Conservation (phyloP, 2,329 filamentous ascomycete genomes). For the Aspergillus sp. region DNA sequence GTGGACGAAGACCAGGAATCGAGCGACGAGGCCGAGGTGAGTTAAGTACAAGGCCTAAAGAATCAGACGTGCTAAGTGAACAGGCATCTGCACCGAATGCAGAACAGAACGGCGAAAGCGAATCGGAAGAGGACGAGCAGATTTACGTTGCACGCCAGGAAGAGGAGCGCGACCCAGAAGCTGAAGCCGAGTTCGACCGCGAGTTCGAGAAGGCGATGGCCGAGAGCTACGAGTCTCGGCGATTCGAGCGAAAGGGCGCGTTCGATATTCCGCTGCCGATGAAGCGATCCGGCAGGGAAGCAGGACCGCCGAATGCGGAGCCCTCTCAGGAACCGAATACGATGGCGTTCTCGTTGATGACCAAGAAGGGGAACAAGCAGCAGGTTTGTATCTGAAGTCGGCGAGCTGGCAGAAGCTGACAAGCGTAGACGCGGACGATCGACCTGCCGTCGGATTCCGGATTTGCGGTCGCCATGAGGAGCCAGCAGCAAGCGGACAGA, state of each 20-base stretch:
- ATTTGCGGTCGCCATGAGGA: constrained; percentile 93
- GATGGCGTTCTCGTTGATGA: constrained; percentile 96
- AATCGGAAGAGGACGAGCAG: constrained; percentile 72
- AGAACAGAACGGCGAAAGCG: constrained; percentile 38
- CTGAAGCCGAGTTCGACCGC: constrained; percentile 93
- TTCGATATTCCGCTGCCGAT: constrained; percentile 98
- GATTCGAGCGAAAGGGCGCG: constrained; percentile 86
- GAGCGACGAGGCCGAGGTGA: constrained; percentile 40
- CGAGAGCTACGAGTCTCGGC: constrained; percentile 88
- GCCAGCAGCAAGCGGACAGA: constrained; percentile 84
- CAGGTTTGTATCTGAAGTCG: constrained; percentile 52
- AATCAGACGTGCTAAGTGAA: no score
- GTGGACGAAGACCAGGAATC: constrained; percentile 46
- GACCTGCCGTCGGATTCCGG: constrained; percentile 78
- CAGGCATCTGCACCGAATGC: constrained; percentile 37
- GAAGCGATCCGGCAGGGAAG: constrained; percentile 57
- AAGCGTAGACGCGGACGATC: constrained; percentile 71
- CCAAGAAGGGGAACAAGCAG: constrained; percentile 90
- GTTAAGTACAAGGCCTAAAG: no score
- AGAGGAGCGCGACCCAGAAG: constrained; percentile 83
- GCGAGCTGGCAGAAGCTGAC: constrained; percentile 7
- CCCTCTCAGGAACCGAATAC: constrained; percentile 44
- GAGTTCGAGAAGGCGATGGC: constrained; percentile 98
- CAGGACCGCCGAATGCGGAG: constrained; percentile 31
- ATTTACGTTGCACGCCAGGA: constrained; percentile 88